phyloP scores from a whole-genome alignment of 176 grass and related monocot genomes.

The Zoysia pacifica region DNA sequence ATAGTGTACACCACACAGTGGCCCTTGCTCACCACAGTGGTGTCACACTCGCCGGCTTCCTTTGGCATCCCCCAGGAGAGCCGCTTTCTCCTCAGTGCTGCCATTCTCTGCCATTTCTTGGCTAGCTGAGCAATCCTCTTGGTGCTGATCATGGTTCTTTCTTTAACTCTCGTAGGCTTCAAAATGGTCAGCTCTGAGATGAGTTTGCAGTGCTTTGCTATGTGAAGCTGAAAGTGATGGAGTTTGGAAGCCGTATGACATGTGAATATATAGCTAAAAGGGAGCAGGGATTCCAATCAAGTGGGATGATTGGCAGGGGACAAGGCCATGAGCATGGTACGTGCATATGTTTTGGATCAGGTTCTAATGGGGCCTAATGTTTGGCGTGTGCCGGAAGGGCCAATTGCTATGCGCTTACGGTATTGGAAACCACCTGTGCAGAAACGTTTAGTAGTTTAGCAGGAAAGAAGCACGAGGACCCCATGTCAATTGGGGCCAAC shows the following conservation, averaged over 20 bases:
- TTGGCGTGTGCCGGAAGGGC: neutral
- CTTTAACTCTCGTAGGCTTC: neutral
- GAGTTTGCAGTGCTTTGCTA: neutral
- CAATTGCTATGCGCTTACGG: neutral
- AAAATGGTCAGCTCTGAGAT: neutral
- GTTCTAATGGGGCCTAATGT: conserved; percentile 36
- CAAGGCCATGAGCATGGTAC: conserved; percentile 33
- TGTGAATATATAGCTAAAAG: conserved; percentile 18
- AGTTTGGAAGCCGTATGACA: neutral
- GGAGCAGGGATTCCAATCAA: neutral
- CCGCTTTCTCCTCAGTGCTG: conserved; percentile 42
- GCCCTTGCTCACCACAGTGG: conserved; percentile 35
- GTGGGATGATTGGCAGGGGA: conserved; percentile 27
- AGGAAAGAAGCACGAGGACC: conserved; percentile 1
- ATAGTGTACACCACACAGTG: conserved; percentile 43
- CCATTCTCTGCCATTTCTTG: conserved; percentile 54
- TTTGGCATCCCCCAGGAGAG: neutral
- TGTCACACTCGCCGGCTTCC: neutral
- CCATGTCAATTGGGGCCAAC: conserved; percentile 12
- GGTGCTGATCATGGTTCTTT: conserved; percentile 32
- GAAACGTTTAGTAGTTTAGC: neutral
- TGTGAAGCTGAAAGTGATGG: conserved; percentile 13
- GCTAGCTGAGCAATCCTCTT: conserved; percentile 40
- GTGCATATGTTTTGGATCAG: conserved; percentile 31
- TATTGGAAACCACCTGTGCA: neutral